Percentiles rank a stretch among this genome's conserved stretches.
These are phyloP conservation scores for Leptographium procerum DNA, from an alignment of 2,329 filamentous ascomycete genomes.

Conservation along the genomic window DNA sequence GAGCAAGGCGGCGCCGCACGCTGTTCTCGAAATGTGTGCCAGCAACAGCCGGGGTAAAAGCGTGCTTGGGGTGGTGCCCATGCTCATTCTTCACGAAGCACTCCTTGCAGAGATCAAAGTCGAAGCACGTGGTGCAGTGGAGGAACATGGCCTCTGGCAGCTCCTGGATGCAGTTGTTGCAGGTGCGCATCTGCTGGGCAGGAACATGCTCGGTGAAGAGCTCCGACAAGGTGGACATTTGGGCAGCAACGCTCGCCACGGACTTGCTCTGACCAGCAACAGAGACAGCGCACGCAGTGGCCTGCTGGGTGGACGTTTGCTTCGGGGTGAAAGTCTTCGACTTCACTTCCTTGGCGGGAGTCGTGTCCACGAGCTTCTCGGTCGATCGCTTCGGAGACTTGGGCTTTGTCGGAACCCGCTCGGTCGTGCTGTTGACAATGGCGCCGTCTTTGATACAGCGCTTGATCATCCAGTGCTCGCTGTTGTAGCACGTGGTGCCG, in stretches of 20 bases:
- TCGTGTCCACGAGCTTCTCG: not conserved
- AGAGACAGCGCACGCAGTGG: not conserved
- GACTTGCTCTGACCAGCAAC: not conserved
- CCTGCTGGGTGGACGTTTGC: not conserved
- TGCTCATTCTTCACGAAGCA: constrained; percentile 71
- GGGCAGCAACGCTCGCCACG: not conserved
- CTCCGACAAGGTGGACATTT: not conserved
- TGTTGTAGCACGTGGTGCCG: constrained; percentile 66
- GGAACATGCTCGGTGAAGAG: not conserved
- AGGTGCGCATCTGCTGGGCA: constrained; percentile 44
- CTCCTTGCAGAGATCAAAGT: constrained; percentile 80
- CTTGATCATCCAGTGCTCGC: constrained; percentile 90
- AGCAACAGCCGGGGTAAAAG: constrained; percentile 57
- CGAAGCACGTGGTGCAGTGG: constrained; percentile 72
- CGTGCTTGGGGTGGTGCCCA: constrained; percentile 83
- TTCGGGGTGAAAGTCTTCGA: not conserved
- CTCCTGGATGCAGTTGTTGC: constrained; percentile 56
- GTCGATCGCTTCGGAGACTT: not conserved
- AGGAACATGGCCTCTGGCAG: constrained; percentile 70
- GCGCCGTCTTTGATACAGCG: constrained; percentile 67
- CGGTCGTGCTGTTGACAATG: constrained; percentile 76
- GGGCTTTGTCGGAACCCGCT: constrained; percentile 59
- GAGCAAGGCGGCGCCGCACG: constrained; percentile 56
- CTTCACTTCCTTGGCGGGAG: not conserved
- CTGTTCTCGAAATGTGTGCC: constrained; percentile 49